phyloP scores from a whole-genome alignment of 2,329 filamentous ascomycete species.

The Colletotrichum zoysiae region DNA sequence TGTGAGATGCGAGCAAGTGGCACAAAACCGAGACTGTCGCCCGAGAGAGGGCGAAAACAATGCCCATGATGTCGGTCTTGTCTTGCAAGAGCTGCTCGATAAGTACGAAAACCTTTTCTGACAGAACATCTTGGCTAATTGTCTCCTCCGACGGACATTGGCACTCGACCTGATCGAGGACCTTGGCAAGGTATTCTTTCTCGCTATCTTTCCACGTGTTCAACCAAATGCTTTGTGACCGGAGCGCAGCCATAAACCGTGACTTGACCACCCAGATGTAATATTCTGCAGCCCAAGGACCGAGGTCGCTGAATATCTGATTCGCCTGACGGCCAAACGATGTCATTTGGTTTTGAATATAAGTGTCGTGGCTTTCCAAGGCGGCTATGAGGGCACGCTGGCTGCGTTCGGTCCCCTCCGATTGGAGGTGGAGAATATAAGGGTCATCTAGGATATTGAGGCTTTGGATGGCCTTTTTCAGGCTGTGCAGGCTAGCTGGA shows the following conservation, averaged over 20 bases:
- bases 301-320: conserved; percentile 69
- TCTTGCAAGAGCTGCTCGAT: conserved; percentile 62
- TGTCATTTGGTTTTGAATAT: conserved; percentile 67
- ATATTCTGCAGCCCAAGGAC: conserved; percentile 76
- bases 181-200: conserved; percentile 65
- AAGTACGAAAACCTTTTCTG: conserved; percentile 69
- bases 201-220: conserved; percentile 63
- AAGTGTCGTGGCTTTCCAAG: conserved; percentile 62
- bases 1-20: conserved; percentile 67
- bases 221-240: conserved; percentile 46
- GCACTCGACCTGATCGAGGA: conserved; percentile 56
- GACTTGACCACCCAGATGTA: conserved; percentile 68
- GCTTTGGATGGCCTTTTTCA: conserved; percentile 55
- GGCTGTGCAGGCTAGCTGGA: conserved; percentile 54
- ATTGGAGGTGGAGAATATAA: conserved; percentile 62
- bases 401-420: conserved; percentile 57
- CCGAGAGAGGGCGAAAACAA: conserved; percentile 79
- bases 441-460: conserved; percentile 74
- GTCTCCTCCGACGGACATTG: conserved; percentile 41
- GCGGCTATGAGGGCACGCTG: conserved; percentile 53
- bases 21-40: conserved; percentile 71
- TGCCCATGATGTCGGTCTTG: conserved; percentile 63
- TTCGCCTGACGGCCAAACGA: conserved; percentile 63
- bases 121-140: conserved; percentile 53
- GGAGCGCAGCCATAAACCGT: conserved; percentile 46